phyloP scores from a whole-genome alignment of 352 stramenopile genomes.

The Pythium aristosporum region DNA sequence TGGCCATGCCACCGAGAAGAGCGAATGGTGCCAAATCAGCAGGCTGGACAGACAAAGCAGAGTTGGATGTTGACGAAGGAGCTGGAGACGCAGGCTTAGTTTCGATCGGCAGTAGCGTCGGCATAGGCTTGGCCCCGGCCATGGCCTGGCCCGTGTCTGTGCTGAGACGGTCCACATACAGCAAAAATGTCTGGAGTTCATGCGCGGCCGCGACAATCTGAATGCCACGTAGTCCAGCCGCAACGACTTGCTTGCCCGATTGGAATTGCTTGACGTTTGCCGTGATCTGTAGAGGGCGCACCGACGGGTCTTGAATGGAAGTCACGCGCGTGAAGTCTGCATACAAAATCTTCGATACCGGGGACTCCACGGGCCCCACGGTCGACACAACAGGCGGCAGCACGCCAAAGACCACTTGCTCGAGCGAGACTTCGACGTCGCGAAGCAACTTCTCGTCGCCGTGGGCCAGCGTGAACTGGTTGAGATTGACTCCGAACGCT shows the following conservation, averaged over 20 bases:
- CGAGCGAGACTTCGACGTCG: constrained; percentile 28
- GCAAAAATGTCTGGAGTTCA: constrained; percentile 35
- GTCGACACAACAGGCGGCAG: constrained; percentile 22
- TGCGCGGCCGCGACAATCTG: constrained; percentile 27
- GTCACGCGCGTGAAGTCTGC: constrained; percentile 26
- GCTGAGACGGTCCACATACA: constrained; percentile 35
- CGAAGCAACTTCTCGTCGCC: constrained; percentile 21
- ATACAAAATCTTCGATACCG: constrained; percentile 30
- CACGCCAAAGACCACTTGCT: constrained; percentile 29
- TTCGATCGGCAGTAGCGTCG: constrained; percentile 19
- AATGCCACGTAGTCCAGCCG: constrained; percentile 22
- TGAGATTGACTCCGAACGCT: constrained; percentile 27
- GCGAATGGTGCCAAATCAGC: constrained; percentile 29
- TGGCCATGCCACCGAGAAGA: constrained; percentile 27
- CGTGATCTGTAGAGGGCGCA: constrained; percentile 25
- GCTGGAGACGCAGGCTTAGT: not conserved
- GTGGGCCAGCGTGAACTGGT: constrained; percentile 19
- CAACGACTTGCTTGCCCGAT: constrained; percentile 25
- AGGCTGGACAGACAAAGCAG: not conserved
- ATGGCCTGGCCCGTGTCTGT: constrained; percentile 26
- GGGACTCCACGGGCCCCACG: constrained; percentile 28
- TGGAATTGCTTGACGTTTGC: constrained; percentile 29
- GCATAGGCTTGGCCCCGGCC: constrained; percentile 29
- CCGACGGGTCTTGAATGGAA: not conserved
- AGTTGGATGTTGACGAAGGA: not conserved